Evolutionary conservation across 75 land plant species (phyloP).

Genomic region (Adiantum capillusveneris): DNA sequence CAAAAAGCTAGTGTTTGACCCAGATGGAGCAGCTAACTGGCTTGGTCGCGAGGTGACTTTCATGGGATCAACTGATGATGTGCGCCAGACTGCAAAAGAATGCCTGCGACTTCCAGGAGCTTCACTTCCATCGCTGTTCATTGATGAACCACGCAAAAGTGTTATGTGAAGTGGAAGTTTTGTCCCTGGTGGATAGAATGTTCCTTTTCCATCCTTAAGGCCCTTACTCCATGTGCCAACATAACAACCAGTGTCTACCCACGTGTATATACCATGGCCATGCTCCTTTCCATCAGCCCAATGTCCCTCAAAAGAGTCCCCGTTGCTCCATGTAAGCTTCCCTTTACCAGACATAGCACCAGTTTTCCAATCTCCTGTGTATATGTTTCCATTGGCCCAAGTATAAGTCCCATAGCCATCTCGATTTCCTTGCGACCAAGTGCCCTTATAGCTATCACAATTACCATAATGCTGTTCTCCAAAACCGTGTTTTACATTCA

Average conservation of each 20-base stretch:
- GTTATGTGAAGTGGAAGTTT: slow-evolving; percentile 14
- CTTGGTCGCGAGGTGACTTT: slow-evolving; percentile 5
- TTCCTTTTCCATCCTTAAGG: slow-evolving; percentile 67
- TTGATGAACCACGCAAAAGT: slow-evolving; percentile 1
- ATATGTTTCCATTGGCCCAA: slow-evolving; percentile 51
- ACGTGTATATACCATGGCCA: slow-evolving; percentile 55
- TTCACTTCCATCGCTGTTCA: background rate
- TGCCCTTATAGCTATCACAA: slow-evolving; percentile 56
- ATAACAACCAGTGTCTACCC: slow-evolving; percentile 50
- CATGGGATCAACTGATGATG: slow-evolving; percentile 9
- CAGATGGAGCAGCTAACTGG: slow-evolving; percentile 19
- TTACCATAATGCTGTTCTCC: slow-evolving; percentile 50
- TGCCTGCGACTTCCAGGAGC: background rate
- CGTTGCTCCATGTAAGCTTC: slow-evolving; percentile 51
- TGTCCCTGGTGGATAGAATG: slow-evolving; percentile 49
- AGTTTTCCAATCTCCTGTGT: slow-evolving; percentile 60
- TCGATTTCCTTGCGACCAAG: slow-evolving; percentile 57
- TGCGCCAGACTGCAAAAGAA: background rate
- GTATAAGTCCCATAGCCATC: slow-evolving; percentile 59
- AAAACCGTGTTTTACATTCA: slow-evolving; percentile 59
- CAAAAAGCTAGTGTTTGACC: background rate
- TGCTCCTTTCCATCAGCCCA: slow-evolving; percentile 62
- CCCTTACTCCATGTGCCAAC: slow-evolving; percentile 66
- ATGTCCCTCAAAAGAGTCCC: slow-evolving; percentile 53
- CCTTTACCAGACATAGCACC: slow-evolving; percentile 71